Percentiles rank a stretch among this genome's conserved stretches.
phyloP scores from a whole-genome alignment of 1,284 basidiomycete genomes.

The Cryptococcus maquisensis region DNA sequence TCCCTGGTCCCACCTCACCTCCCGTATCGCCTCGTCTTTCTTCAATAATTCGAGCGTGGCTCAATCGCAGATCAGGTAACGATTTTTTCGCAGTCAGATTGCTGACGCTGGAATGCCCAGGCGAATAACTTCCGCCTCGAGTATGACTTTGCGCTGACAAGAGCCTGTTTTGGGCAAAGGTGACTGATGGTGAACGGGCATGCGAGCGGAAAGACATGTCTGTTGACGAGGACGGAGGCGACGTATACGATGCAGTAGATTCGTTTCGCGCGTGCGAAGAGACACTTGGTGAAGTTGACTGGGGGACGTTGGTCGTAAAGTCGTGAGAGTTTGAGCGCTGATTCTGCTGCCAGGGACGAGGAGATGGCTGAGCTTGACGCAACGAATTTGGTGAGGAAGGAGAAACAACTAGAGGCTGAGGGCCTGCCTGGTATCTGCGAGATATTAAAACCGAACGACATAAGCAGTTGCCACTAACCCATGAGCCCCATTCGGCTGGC shows the following conservation, averaged over 20 bases:
- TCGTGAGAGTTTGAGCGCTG: no score
- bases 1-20: constrained; percentile 21
- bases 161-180: constrained; percentile 8
- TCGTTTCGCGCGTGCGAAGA: constrained; percentile 14
- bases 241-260: constrained; percentile 24
- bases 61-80: constrained; percentile 74
- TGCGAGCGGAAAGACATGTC: constrained; percentile 28
- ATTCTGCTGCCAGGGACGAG: not conserved
- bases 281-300: not conserved
- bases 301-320: not conserved
- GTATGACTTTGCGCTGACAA: constrained; percentile 23
- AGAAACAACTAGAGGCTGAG: constrained; percentile 3
- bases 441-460: not conserved
- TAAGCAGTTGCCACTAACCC: no score
- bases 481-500: no score
- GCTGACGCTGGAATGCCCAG: constrained; percentile 23
- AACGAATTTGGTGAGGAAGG: constrained; percentile 21
- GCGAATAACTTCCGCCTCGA: constrained; percentile 44
- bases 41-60: constrained; percentile 52
- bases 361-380: constrained; percentile 2
- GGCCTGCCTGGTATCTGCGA: constrained; percentile 13
- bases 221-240: constrained; percentile 33
- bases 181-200: constrained; percentile 23
- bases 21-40: constrained; percentile 33
- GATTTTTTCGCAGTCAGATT: constrained; percentile 68